Evolutionary conservation across 257 asterid species (phyloP).

Genomic region (Solanum ossicruentum): DNA sequence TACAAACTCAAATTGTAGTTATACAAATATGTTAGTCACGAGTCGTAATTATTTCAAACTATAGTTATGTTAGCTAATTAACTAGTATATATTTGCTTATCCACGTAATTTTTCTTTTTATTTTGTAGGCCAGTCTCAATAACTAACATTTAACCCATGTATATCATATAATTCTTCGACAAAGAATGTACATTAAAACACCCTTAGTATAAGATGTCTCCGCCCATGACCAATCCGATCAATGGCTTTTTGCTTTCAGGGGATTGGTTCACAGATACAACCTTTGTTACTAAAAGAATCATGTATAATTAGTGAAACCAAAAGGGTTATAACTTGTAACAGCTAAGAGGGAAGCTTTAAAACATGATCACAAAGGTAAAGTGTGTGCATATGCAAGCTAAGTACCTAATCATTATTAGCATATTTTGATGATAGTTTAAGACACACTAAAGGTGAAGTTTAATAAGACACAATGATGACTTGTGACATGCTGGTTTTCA

Average conservation of each 20-base stretch:
- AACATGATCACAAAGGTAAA: conserved; percentile 16
- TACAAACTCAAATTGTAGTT: too few species aligned
- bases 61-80: too few species aligned
- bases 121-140: fast-evolving
- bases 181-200: too few species aligned
- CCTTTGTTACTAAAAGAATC: neutral
- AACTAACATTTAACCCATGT: neutral
- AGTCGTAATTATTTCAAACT: too few species aligned
- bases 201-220: neutral
- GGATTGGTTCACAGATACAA: neutral
- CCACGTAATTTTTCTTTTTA: neutral
- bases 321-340: conserved; percentile 3
- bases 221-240: neutral
- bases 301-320: neutral
- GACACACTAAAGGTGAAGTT: neutral
- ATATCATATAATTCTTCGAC: too few species aligned
- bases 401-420: conserved; percentile 3
- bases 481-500: neutral
- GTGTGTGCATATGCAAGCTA: conserved; percentile 8
- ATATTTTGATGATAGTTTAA: neutral
- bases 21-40: too few species aligned
- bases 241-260: neutral
- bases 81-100: too few species aligned
- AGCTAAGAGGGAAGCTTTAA: conserved; percentile 19
- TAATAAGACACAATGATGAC: neutral